Percentiles rank a stretch among this genome's conserved stretches.
Evolutionary conservation across 2,329 filamentous ascomycete species (phyloP).

Genomic region (Fusarium buxicola): DNA sequence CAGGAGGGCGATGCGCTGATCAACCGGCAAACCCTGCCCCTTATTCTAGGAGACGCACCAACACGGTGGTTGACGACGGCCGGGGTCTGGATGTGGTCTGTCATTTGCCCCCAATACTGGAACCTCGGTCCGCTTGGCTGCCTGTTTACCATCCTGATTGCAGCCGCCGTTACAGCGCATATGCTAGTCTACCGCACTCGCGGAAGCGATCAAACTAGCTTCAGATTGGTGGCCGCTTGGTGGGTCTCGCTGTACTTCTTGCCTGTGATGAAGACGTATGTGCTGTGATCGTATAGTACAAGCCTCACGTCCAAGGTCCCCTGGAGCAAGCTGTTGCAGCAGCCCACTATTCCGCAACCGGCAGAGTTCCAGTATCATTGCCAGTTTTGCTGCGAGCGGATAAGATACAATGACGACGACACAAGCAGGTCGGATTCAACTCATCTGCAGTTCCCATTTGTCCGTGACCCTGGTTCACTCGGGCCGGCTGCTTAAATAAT

Average conservation of each 20-base stretch:
- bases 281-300: too few relatives aligned
- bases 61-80: constrained; percentile 36
- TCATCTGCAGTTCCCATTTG: too few relatives aligned
- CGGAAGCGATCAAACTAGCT: constrained; percentile 24
- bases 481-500: too few relatives aligned
- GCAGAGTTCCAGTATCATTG: too few relatives aligned
- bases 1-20: constrained; percentile 41
- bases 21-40: constrained; percentile 39
- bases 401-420: too few relatives aligned
- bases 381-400: too few relatives aligned
- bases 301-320: too few relatives aligned
- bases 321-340: too few relatives aligned
- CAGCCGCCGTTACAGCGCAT: constrained; percentile 19
- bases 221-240: constrained; percentile 35
- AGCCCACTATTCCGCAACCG: too few relatives aligned
- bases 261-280: constrained; percentile 25
- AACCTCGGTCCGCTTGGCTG: constrained; percentile 15
- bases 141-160: constrained; percentile 6
- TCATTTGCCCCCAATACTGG: constrained; percentile 35
- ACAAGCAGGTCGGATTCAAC: too few relatives aligned
- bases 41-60: constrained; percentile 38
- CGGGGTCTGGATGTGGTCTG: constrained; percentile 33
- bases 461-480: too few relatives aligned
- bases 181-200: constrained; percentile 30
- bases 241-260: constrained; percentile 36